A percentile compares a stretch with the other conserved stretches of the same genome.
These are phyloP conservation scores for Ganoderma lucidum DNA, from an alignment of 1,284 basidiomycete species.

Conservation along the genomic window DNA sequence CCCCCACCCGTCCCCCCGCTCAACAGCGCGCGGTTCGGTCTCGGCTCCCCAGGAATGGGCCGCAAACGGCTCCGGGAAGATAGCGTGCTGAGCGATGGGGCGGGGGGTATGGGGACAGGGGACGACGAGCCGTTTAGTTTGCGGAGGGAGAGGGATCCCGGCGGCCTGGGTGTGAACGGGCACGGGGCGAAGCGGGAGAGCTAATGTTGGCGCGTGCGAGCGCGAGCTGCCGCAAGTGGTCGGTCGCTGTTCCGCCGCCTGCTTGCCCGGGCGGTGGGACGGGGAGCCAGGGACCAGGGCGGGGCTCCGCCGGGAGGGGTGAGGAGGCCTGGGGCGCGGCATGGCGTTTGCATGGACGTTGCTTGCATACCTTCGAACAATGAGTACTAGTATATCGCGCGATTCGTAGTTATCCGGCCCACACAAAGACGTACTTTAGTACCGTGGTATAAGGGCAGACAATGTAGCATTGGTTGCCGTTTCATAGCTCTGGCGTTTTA, in stretches of 20 bases:
- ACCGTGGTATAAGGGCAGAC: neutral
- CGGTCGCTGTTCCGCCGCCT: constrained; percentile 4
- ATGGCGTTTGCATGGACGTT: neutral
- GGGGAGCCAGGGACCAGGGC: constrained; percentile 13
- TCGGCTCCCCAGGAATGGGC: constrained; percentile 29
- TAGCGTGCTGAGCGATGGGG: constrained; percentile 19
- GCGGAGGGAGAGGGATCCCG: constrained; percentile 21
- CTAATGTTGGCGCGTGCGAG: constrained; percentile 10
- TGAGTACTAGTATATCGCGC: constrained; percentile 2
- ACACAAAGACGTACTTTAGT: neutral
- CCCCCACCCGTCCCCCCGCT: constrained; percentile 36
- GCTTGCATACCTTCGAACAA: neutral
- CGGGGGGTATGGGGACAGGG: neutral
- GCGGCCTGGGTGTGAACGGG: constrained; percentile 12
- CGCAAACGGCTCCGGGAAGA: constrained; percentile 37
- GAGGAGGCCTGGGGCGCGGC: neutral
- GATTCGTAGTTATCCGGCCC: neutral
- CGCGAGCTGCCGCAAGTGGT: constrained; percentile 20
- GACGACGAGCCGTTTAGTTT: constrained; percentile 13
- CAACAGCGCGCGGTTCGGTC: constrained; percentile 33
- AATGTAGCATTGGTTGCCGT: neutral
- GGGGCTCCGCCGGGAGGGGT: constrained; percentile 12
- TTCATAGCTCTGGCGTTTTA: neutral
- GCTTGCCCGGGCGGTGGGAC: neutral
- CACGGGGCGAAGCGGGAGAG: constrained; percentile 15